Base-by-base conservation (phyloP, 345 rosid species). In the Euphorbia tirucalli region DNA sequence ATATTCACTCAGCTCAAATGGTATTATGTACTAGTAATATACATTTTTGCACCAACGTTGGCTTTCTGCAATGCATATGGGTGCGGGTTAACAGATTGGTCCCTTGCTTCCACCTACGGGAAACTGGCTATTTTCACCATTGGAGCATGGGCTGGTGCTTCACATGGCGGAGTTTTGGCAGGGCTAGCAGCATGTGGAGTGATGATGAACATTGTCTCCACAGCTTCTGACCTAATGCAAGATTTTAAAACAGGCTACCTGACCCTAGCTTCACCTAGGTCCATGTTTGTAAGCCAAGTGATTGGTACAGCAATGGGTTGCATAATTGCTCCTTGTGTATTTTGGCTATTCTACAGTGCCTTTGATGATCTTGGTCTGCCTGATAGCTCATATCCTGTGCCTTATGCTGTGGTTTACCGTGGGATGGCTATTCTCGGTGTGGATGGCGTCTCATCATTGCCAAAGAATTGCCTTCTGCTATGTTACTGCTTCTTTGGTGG, bases 101-200 rank as follows among this genome's bases (percentile, higher is more conserved):
- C 68, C 30, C 31, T 64, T 7, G 68, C 52, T 41, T 64, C 68
- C 31, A 41, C 68, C 19, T 64, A 64, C 2, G 68, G 68, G 4
- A 41, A 64, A 27, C 68, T 64, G 43, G 68, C 68, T 24, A 64
- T 64, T 64, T 64, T 64, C 52, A 43, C 68, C n/a, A 64, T 64
- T 21, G 68, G 68, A 3, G 68, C 68, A 43, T 64, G 68, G 68
- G 68, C 68, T 21, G 68, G 68, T 11, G 68, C 52, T 43, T 41
- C 52, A 3, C 49, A 41, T 6, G 68, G 68, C 15, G 68, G 68
- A 41, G 68, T 64, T 22, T 41, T 64, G 24, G 68, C 68, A 13
- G 68, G 68, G 7, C 24, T 64, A 64, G 68, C 68, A 64, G 68
- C 68, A 22, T 64, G 68, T 64, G 68, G 68, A 21, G 68, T 64